Evolutionary conservation across 768 basidiomycete genomes (phyloP).

Genomic region (Boletus rubroflammeus): DNA sequence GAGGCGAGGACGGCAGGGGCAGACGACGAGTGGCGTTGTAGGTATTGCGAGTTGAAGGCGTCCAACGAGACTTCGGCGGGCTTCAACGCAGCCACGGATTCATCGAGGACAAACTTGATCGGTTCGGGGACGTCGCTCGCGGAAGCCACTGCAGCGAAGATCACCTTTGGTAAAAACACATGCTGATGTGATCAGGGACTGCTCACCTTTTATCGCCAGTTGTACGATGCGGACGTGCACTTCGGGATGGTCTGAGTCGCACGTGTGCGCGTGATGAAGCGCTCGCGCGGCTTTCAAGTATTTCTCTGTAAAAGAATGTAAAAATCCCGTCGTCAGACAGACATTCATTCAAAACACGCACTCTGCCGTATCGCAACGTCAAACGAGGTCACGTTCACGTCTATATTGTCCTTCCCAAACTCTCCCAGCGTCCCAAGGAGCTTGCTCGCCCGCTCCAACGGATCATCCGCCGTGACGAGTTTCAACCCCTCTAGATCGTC

Average conservation of each 20-base stretch:
- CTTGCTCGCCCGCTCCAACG: slow-evolving; percentile 73
- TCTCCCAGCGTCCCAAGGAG: slow-evolving; percentile 60
- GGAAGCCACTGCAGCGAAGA: slow-evolving; percentile 40
- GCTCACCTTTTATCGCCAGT: slow-evolving; percentile 53
- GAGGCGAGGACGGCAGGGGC: slow-evolving; percentile 56
- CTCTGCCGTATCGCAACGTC: slow-evolving; percentile 82
- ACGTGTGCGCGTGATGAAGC: slow-evolving; percentile 49
- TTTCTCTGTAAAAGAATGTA: slow-evolving; percentile 52
- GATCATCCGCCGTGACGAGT: slow-evolving; percentile 56
- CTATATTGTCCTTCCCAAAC: slow-evolving; percentile 49
- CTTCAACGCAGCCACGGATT: slow-evolving; percentile 47
- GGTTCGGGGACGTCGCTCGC: slow-evolving; percentile 44
- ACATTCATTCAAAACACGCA: slow-evolving; percentile 35
- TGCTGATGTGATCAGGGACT: too few relatives aligned
- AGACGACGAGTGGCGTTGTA: slow-evolving; percentile 56
- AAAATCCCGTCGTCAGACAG: neutral
- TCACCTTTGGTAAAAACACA: neutral
- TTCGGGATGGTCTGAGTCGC: slow-evolving; percentile 58
- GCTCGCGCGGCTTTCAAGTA: slow-evolving; percentile 74
- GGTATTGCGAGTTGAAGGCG: slow-evolving; percentile 69
- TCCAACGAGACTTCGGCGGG: slow-evolving; percentile 58
- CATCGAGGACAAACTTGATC: slow-evolving; percentile 48
- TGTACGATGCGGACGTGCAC: slow-evolving; percentile 71
- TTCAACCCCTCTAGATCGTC: slow-evolving; percentile 83
- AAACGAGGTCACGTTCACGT: slow-evolving; percentile 71